Evolutionary conservation across 768 basidiomycete genomes (phyloP).

Genomic region (Tulasnella calospora): DNA sequence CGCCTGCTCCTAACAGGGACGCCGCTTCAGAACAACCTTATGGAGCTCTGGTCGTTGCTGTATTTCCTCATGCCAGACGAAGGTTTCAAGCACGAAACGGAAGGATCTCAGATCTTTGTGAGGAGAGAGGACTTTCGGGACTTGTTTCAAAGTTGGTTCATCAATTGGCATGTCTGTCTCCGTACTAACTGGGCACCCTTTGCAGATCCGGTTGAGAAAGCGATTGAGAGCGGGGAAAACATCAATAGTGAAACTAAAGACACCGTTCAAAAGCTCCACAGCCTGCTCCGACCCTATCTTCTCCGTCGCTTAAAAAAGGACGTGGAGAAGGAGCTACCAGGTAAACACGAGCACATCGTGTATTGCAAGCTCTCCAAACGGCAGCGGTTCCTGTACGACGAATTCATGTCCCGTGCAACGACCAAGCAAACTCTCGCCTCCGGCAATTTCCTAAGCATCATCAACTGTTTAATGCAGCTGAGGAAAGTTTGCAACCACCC

Average conservation of each 20-base stretch:
- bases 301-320: constrained; percentile 40
- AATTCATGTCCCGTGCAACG: constrained; percentile 86
- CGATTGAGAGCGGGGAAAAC: constrained; percentile 75
- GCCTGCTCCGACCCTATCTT: constrained; percentile 40
- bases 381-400: constrained; percentile 92
- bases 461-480: constrained; percentile 43
- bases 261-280: constrained; percentile 70
- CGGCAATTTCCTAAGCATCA: constrained; percentile 50
- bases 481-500: constrained; percentile 44
- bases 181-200: background rate
- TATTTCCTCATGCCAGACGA: constrained; percentile 42
- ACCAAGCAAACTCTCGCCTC: constrained; percentile 78
- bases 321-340: constrained; percentile 41
- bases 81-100: constrained; percentile 29
- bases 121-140: constrained; percentile 90
- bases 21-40: constrained; percentile 47
- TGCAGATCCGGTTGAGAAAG: constrained; percentile 86
- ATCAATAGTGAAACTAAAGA: constrained; percentile 80
- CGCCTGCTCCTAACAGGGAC: constrained; percentile 47
- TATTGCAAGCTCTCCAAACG: constrained; percentile 85
- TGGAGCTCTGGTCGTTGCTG: constrained; percentile 44
- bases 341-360: constrained; percentile 86
- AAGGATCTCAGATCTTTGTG: constrained; percentile 51
- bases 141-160: constrained; percentile 86
- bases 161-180: constrained; percentile 12